Evolutionary conservation across 2,329 filamentous ascomycete genomes (phyloP).

Genomic region (Dendrostoma leiphaemia): DNA sequence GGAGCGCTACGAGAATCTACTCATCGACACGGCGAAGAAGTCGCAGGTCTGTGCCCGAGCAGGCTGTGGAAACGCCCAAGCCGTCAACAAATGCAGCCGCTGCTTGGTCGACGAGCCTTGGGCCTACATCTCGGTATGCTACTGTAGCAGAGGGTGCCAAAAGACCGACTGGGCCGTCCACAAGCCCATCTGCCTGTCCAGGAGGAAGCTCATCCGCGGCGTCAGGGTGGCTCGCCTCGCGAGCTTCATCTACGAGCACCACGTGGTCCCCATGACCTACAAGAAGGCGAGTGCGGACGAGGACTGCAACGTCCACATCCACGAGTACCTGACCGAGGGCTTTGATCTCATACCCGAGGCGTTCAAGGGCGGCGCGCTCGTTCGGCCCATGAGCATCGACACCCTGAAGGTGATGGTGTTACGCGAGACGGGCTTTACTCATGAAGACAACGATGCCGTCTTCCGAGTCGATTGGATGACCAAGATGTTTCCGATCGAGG

Average conservation of each 20-base stretch:
- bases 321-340: background rate
- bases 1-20: background rate
- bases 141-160: background rate
- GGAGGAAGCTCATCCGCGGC: background rate
- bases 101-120: background rate
- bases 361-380: background rate
- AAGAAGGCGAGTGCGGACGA: background rate
- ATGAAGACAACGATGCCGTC: background rate
- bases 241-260: background rate
- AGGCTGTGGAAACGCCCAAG: background rate
- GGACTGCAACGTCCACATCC: background rate
- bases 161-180: background rate
- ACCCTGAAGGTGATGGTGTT: background rate
- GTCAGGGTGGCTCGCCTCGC: background rate
- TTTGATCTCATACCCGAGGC: background rate
- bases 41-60: background rate
- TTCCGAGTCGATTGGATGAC: background rate
- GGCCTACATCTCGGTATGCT: background rate
- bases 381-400: background rate
- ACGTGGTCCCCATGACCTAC: background rate
- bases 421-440: background rate
- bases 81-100: background rate
- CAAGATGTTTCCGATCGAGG: background rate
- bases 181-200: background rate
- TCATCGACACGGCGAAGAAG: background rate